Conservation (phyloP, 352 stramenopile genomes). For the Discostella stelligera region DNA sequence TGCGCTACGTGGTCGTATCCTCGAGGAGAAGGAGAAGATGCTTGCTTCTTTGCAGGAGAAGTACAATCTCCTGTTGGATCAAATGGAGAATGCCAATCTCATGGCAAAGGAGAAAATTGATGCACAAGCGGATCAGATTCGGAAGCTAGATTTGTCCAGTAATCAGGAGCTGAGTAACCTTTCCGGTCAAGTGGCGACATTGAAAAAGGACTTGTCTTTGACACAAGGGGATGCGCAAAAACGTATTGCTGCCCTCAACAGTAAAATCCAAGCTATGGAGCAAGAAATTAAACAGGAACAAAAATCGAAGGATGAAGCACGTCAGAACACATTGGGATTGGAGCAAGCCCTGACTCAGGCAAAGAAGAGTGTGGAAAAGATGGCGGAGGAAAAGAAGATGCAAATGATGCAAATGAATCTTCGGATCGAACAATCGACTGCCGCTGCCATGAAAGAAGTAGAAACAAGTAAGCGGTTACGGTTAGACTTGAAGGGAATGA, state of each 20-base stretch:
- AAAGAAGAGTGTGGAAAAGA: conserved; percentile 19
- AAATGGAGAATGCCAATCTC: conserved; percentile 23
- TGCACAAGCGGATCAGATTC: conserved; percentile 3
- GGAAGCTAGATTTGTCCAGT: conserved; percentile 1
- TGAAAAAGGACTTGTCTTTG: conserved; percentile 13
- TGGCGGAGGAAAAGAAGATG: conserved; percentile 7
- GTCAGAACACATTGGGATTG: conserved; percentile 13
- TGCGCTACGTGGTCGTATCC: conserved; percentile 13
- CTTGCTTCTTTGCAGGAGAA: conserved; percentile 30
- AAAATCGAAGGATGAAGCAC: conserved; percentile 26
- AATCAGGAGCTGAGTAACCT: conserved; percentile 13
- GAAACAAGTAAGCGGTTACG: conserved; percentile 23
- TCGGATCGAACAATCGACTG: conserved; percentile 14
- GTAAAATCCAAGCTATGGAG: conserved; percentile 9
- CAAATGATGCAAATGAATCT: conserved; percentile 25
- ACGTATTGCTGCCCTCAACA: conserved; percentile 1
- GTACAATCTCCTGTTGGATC: conserved; percentile 18
- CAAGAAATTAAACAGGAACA: conserved; percentile 39
- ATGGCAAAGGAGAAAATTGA: conserved; percentile 6
- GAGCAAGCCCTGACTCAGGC: conserved; percentile 5
- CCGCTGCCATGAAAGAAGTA: conserved; percentile 9
- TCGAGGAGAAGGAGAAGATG: conserved; percentile 29
- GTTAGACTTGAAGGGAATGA: conserved; percentile 25
- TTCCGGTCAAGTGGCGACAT: conserved; percentile 1
- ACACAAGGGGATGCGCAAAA: conserved; percentile 10